Evolutionary conservation across 2,329 filamentous ascomycete genomes (phyloP).

Genomic region (Mariannaea sp.): DNA sequence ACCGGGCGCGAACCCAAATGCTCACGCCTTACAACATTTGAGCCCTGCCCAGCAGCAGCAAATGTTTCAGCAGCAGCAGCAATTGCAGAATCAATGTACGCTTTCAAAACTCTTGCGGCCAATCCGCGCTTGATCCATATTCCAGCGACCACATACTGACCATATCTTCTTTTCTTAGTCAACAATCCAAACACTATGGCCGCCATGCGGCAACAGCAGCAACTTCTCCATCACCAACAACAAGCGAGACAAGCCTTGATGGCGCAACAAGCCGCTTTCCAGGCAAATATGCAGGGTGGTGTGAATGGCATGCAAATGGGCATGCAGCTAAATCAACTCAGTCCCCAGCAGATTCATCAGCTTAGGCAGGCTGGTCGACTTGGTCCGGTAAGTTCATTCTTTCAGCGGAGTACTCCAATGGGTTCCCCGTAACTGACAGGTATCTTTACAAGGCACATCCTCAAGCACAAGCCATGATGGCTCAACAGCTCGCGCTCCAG

Average conservation of each 20-base stretch:
- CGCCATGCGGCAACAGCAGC: conserved; percentile 59
- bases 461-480: conserved; percentile 48
- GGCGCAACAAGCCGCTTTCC: conserved; percentile 58
- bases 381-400: conserved; percentile 46
- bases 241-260: conserved; percentile 58
- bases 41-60: conserved; percentile 63
- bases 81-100: conserved; percentile 45
- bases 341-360: conserved; percentile 56
- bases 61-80: conserved; percentile 59
- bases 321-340: conserved; percentile 59
- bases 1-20: conserved; percentile 67
- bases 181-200: conserved; percentile 46
- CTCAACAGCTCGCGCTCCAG: conserved; percentile 48
- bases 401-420: neutral
- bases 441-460: conserved; percentile 33
- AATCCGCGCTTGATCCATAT: neutral
- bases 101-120: conserved; percentile 14
- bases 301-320: conserved; percentile 56
- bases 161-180: conserved; percentile 33
- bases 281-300: conserved; percentile 55
- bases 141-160: conserved; percentile 14
- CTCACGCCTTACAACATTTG: conserved; percentile 74
- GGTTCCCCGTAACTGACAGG: conserved; percentile 23
- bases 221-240: conserved; percentile 62
- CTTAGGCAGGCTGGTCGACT: conserved; percentile 50